Evolutionary conservation across 1,284 basidiomycete genomes (phyloP).

Genomic region (Papiliotrema fonsecae): DNA sequence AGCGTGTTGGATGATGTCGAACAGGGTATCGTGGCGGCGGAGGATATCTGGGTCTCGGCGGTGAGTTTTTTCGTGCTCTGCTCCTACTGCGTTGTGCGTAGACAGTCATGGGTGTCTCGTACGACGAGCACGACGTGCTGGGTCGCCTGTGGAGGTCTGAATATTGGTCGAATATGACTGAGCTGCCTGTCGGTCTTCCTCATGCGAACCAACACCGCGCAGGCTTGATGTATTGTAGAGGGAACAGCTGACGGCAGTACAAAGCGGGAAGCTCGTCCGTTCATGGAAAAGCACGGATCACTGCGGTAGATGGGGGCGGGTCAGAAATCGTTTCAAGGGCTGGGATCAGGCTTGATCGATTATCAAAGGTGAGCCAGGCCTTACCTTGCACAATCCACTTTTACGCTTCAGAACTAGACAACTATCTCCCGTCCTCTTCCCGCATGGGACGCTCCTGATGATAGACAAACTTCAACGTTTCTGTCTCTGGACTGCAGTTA

Average conservation of each 20-base stretch:
- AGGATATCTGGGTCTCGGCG: slow-evolving; percentile 46
- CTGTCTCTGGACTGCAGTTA: slow-evolving; percentile 26
- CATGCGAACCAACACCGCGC: background rate
- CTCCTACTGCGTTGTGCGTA: background rate
- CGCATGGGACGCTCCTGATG: background rate
- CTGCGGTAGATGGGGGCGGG: slow-evolving; percentile 26
- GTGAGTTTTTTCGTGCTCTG: slow-evolving; percentile 20
- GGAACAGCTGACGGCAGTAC: slow-evolving; percentile 27
- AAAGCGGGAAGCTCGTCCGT: slow-evolving; percentile 29
- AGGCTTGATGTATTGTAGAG: background rate
- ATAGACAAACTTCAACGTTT: slow-evolving; percentile 34
- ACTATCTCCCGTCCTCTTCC: background rate
- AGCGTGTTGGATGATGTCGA: slow-evolving; percentile 47
- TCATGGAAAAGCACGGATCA: slow-evolving; percentile 40
- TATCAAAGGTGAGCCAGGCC: slow-evolving; percentile 28
- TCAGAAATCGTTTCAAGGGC: slow-evolving; percentile 19
- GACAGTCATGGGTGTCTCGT: no score
- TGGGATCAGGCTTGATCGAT: slow-evolving; percentile 30
- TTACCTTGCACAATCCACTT: background rate
- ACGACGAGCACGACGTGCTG: no score
- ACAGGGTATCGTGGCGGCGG: slow-evolving; percentile 34
- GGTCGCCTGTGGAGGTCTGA: background rate
- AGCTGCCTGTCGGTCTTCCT: background rate
- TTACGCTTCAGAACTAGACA: background rate
- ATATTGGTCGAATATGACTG: background rate